A percentile compares a stretch with the other conserved stretches of the same genome.
Conservation (phyloP, 192 early-diverging fungal genomes). For the Podochytrium sp. region DNA sequence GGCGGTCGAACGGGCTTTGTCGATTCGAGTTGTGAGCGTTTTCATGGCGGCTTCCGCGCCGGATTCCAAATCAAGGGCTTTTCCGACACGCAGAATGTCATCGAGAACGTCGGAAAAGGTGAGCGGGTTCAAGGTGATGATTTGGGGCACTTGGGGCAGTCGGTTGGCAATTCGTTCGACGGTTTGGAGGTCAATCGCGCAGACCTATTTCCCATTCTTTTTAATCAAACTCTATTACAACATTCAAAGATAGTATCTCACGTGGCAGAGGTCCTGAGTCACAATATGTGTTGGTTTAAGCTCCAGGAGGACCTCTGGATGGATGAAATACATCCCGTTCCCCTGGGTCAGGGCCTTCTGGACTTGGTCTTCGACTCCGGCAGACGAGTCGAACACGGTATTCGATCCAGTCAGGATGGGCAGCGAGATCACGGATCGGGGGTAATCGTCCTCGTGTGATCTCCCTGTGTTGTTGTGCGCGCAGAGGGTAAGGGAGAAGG, state of each 20-base stretch:
- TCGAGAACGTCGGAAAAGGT: constrained; percentile 51
- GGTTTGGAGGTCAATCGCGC: constrained; percentile 56
- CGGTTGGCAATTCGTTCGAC: constrained; percentile 51
- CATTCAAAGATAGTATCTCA: background rate
- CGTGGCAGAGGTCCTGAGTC: constrained; percentile 46
- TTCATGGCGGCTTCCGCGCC: constrained; percentile 24
- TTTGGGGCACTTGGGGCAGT: constrained; percentile 48
- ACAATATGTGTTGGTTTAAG: constrained; percentile 53
- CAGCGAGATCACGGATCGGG: constrained; percentile 38
- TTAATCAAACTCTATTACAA: background rate
- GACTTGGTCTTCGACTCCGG: constrained; percentile 54
- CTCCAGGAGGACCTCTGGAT: constrained; percentile 37
- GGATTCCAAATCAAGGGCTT: constrained; percentile 35
- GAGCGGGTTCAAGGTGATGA: constrained; percentile 58
- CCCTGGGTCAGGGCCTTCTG: constrained; percentile 39
- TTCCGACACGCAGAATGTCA: constrained; percentile 51
- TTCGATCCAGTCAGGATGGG: constrained; percentile 54
- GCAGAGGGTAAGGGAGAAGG: background rate
- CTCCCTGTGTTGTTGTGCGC: background rate
- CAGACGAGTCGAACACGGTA: constrained; percentile 51
- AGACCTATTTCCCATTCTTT: constrained; percentile 52
- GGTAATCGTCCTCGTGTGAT: constrained; percentile 49
- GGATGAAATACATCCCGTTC: constrained; percentile 53
- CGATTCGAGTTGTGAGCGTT: constrained; percentile 31
- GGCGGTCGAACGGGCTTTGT: constrained; percentile 19